Percentiles rank a stretch among this genome's conserved stretches.
These are phyloP conservation scores for Neobulgaria alba DNA, from an alignment of 2,329 filamentous ascomycete species.

Conservation along the genomic window DNA sequence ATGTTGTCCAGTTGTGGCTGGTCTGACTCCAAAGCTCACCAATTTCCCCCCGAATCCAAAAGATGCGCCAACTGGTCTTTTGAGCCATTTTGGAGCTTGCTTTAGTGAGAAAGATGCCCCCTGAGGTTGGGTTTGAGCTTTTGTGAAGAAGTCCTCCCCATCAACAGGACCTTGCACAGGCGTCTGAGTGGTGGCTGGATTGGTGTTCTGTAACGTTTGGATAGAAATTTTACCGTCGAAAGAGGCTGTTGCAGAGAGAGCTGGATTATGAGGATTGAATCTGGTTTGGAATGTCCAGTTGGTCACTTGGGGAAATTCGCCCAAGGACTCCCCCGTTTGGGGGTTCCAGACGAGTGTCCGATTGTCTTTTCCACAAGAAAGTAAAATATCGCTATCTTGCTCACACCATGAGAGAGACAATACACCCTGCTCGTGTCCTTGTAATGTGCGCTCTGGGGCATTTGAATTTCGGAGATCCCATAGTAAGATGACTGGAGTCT, in stretches of 20 bases:
- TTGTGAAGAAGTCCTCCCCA: conserved; percentile 93
- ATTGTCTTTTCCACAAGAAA: conserved; percentile 96
- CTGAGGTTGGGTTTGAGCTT: conserved; percentile 85
- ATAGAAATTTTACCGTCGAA: conserved; percentile 95
- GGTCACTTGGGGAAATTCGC: conserved; percentile 94
- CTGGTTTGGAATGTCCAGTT: conserved; percentile 97
- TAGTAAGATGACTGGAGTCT: conserved; percentile 75
- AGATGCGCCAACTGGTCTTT: conserved; percentile 74
- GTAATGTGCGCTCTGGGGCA: conserved; percentile 78
- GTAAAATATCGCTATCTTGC: conserved; percentile 78
- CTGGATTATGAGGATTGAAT: conserved; percentile 90
- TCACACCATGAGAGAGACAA: conserved; percentile 91
- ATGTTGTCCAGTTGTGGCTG: conserved; percentile 52
- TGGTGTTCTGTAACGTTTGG: conserved; percentile 91
- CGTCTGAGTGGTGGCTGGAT: conserved; percentile 61
- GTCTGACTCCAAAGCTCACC: conserved; percentile 58
- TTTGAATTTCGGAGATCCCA: conserved; percentile 97
- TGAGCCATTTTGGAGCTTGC: conserved; percentile 84
- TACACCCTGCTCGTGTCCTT: conserved; percentile 90
- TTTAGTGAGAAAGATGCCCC: conserved; percentile 78
- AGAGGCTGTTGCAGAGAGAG: conserved; percentile 85
- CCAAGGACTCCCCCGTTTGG: conserved; percentile 75
- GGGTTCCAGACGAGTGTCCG: conserved; percentile 94
- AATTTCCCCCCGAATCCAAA: conserved; percentile 96
- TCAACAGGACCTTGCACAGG: conserved; percentile 64